These are phyloP conservation scores for Arthrobotrys sphaeroides DNA, from an alignment of 2,329 filamentous ascomycete genomes.

Conservation along the genomic window DNA sequence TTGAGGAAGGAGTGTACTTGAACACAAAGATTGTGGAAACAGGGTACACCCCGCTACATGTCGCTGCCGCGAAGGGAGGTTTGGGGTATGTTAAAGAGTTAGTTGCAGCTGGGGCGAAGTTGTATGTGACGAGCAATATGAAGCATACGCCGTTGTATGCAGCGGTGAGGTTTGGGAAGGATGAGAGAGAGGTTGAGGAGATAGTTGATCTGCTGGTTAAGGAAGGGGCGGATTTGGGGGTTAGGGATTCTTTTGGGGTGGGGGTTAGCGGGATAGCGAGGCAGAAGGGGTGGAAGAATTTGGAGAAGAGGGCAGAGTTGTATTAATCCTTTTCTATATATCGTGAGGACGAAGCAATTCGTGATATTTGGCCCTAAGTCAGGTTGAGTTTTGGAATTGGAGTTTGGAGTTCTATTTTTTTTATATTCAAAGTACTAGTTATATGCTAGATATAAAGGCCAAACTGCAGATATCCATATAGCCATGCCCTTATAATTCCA, in stretches of 20 bases:
- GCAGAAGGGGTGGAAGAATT: conserved; percentile 13
- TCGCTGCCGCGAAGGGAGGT: conserved; percentile 20
- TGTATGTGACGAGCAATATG: conserved; percentile 23
- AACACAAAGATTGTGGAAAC: conserved; percentile 3
- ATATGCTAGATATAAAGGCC: too few relatives aligned
- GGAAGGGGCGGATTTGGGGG: conserved; percentile 30
- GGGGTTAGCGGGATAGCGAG: conserved; percentile 31
- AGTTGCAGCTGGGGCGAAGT: conserved; percentile 18
- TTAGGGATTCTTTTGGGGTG: conserved; percentile 38
- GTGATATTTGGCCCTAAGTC: too few relatives aligned
- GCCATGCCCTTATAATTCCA: too few relatives aligned
- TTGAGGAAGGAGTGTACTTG: not conserved
- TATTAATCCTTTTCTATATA: not conserved
- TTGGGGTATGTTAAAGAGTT: not conserved
- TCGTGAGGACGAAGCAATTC: too few relatives aligned
- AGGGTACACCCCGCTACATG: conserved; percentile 39
- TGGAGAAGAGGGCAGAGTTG: not conserved
- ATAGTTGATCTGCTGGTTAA: conserved; percentile 39
- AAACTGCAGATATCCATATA: too few relatives aligned
- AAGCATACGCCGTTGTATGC: conserved; percentile 31
- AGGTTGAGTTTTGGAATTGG: too few relatives aligned
- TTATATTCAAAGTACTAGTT: not conserved
- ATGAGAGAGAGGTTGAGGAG: not conserved
- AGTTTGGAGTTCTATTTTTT: not conserved
- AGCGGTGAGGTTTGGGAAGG: conserved; percentile 29